A percentile compares a stretch with the other conserved stretches of the same genome.
These are phyloP conservation scores for Fusarium bactridioides DNA, from an alignment of 2,329 filamentous ascomycete species.

Conservation along the genomic window DNA sequence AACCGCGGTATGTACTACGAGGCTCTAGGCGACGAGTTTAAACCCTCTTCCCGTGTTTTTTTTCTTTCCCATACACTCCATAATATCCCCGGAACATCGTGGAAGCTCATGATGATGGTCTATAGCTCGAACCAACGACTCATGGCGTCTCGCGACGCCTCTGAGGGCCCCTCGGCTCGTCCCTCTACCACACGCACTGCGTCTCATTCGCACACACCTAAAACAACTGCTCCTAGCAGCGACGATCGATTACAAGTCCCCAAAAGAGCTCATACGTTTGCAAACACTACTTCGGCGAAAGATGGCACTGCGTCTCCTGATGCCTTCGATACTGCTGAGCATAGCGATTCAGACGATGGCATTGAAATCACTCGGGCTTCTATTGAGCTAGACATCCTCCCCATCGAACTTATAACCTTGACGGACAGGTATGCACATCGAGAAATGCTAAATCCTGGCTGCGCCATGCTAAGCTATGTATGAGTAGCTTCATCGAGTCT, in stretches of 20 bases:
- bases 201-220: conserved; percentile 41
- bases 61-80: neutral
- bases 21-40: conserved; percentile 4
- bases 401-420: conserved; percentile 90
- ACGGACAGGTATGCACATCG: conserved; percentile 75
- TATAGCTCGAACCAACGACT: conserved; percentile 38
- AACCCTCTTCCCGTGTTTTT: neutral
- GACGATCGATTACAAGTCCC: conserved; percentile 45
- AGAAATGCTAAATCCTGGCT: neutral
- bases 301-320: conserved; percentile 49
- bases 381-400: conserved; percentile 85
- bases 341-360: conserved; percentile 54
- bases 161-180: conserved; percentile 42
- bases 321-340: conserved; percentile 58
- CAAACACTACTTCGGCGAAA: conserved; percentile 48
- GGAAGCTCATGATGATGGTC: conserved; percentile 42
- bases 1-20: conserved; percentile 28
- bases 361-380: conserved; percentile 61
- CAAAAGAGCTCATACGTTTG: conserved; percentile 58
- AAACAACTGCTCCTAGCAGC: conserved; percentile 38
- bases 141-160: conserved; percentile 47
- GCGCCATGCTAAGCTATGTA: conserved; percentile 20
- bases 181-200: conserved; percentile 43
- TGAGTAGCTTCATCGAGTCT: conserved; percentile 83
- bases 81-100: neutral